These are phyloP conservation scores for Aspergillus ellipticus DNA, from an alignment of 495 filamentous ascomycete genomes.

Conservation along the genomic window DNA sequence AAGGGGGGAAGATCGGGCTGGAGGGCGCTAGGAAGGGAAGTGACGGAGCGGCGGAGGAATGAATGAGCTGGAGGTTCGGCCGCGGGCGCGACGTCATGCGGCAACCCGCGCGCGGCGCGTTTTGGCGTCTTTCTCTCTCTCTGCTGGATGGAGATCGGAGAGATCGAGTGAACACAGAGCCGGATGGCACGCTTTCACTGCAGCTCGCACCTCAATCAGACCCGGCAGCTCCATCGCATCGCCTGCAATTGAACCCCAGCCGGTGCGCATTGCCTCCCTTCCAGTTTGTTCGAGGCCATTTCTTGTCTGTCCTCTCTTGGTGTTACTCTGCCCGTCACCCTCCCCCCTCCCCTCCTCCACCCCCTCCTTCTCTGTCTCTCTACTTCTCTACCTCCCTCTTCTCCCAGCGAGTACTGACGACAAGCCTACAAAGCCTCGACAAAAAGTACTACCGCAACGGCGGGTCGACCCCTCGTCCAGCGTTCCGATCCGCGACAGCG, in stretches of 20 bases:
- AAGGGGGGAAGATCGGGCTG: neutral
- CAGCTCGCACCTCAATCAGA: neutral
- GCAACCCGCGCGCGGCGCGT: conserved; percentile 11
- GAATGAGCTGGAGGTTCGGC: neutral
- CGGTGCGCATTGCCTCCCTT: neutral
- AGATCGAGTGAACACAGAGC: neutral
- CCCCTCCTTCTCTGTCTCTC: neutral
- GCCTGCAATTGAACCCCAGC: too few species aligned
- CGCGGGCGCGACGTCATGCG: conserved; percentile 22
- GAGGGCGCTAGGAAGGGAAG: neutral
- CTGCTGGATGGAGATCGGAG: neutral
- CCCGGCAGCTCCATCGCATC: too few species aligned
- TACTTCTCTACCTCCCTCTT: neutral
- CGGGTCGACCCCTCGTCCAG: neutral
- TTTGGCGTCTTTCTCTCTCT: conserved; percentile 16
- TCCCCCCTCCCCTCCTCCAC: neutral
- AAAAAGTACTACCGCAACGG: neutral
- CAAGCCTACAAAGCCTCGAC: neutral
- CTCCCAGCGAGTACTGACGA: neutral
- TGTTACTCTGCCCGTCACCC: neutral
- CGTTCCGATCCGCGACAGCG: neutral
- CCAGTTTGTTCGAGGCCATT: neutral
- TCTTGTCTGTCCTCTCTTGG: neutral
- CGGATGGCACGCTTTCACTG: too few species aligned
- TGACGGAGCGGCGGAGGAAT: neutral